Conservation (phyloP, 768 basidiomycete genomes). For the Termitomyces sp. region DNA sequence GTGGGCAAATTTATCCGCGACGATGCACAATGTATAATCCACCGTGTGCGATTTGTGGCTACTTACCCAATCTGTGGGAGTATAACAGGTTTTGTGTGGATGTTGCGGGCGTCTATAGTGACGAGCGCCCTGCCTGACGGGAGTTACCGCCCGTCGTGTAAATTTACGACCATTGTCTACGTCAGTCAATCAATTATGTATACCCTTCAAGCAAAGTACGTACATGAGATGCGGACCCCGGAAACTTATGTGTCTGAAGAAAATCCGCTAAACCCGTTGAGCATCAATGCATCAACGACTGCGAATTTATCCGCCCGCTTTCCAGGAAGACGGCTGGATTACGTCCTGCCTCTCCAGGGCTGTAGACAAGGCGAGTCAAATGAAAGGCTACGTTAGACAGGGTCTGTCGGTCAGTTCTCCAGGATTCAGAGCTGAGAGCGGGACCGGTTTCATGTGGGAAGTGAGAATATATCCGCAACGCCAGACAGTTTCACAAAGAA, state of each 20-base stretch:
- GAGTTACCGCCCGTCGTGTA: neutral
- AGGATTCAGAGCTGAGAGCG: neutral
- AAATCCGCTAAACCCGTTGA: neutral
- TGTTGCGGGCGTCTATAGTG: neutral
- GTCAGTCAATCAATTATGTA: conserved; percentile 10
- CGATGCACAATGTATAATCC: neutral
- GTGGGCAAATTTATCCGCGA: neutral
- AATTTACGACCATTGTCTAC: conserved; percentile 4
- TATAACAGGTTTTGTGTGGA: neutral
- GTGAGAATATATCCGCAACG: neutral
- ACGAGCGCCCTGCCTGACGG: neutral
- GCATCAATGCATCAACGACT: neutral
- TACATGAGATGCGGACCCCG: conserved; percentile 5
- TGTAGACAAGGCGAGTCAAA: too few relatives aligned
- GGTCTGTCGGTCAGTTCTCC: neutral
- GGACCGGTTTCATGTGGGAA: neutral
- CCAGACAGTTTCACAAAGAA: neutral
- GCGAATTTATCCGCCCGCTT: neutral
- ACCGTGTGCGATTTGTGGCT: neutral
- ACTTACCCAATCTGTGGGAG: neutral
- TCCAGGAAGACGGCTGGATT: neutral
- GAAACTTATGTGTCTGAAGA: neutral
- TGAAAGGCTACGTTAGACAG: neutral
- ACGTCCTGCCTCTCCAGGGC: neutral
- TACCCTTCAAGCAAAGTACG: conserved; percentile 4